These are phyloP conservation scores for Inosperma sp. DNA, from an alignment of 768 basidiomycete genomes.

Conservation along the genomic window DNA sequence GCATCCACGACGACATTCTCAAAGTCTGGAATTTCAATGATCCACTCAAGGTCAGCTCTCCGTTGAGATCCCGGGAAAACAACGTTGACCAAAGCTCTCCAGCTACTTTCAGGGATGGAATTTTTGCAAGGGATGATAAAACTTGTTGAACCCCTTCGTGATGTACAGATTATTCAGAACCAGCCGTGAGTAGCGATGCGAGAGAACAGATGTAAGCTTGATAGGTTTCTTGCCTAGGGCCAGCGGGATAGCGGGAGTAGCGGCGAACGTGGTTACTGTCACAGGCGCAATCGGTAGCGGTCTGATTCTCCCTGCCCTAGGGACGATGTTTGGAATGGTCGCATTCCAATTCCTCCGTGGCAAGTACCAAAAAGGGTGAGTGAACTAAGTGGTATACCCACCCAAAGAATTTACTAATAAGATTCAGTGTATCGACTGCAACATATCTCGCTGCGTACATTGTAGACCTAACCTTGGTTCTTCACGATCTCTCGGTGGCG, in stretches of 20 bases:
- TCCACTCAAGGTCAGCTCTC: neutral
- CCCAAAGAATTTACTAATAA: neutral
- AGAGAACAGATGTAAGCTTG: neutral
- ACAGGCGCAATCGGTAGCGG: neutral
- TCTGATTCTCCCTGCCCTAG: neutral
- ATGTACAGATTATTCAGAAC: no score
- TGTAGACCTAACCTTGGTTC: slow-evolving; percentile 2
- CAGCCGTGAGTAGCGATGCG: neutral
- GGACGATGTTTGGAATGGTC: neutral
- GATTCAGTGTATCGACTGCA: neutral
- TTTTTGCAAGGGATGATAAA: neutral
- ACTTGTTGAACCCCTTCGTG: neutral
- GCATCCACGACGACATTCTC: neutral
- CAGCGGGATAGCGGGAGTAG: neutral
- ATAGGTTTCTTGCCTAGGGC: neutral
- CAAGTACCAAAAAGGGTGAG: slow-evolving; percentile 3
- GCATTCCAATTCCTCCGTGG: neutral
- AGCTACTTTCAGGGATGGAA: neutral
- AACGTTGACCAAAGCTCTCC: neutral
- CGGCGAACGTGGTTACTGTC: slow-evolving; percentile 3
- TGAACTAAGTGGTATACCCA: neutral
- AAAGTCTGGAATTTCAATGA: slow-evolving; percentile 6
- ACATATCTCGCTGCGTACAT: slow-evolving; percentile 2
- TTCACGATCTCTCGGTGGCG: neutral
- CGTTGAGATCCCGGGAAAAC: neutral